Conservation (phyloP, 2,329 filamentous ascomycete species). For the Colletotrichum sp. region DNA sequence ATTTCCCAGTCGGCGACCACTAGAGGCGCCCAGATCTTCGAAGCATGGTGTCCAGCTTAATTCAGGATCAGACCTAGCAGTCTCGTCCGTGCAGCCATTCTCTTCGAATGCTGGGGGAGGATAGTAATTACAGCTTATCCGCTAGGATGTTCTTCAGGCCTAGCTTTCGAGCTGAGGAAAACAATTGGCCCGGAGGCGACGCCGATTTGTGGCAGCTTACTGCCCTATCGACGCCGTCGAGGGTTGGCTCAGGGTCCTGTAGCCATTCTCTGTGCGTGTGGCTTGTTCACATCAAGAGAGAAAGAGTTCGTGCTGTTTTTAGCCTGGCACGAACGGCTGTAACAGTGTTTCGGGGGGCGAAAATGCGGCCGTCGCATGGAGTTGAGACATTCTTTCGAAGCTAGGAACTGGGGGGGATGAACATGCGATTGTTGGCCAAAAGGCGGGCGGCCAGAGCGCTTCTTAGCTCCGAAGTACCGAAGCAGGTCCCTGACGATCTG, state of each 20-base stretch:
- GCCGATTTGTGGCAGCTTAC: neutral
- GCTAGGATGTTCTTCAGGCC: neutral
- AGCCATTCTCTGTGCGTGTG: neutral
- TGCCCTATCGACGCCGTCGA: neutral
- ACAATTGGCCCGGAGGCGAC: neutral
- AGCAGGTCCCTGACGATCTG: neutral
- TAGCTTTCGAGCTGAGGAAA: neutral
- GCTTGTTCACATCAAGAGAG: neutral
- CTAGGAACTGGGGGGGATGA: neutral
- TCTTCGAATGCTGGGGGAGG: neutral
- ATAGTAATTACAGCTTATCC: neutral
- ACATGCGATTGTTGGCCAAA: neutral
- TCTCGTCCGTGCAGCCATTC: neutral
- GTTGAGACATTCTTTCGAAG: neutral
- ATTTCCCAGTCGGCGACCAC: neutral
- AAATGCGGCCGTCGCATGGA: constrained; percentile 7
- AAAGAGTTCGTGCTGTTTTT: neutral
- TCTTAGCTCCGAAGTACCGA: neutral
- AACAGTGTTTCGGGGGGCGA: neutral
- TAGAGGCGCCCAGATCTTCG: neutral
- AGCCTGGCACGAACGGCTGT: neutral
- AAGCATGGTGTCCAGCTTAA: neutral
- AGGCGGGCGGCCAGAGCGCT: constrained; percentile 6
- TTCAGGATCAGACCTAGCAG: neutral
- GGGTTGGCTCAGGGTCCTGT: neutral